Conservation (phyloP, 441 rosid genomes). For the Populus hybrid region DNA sequence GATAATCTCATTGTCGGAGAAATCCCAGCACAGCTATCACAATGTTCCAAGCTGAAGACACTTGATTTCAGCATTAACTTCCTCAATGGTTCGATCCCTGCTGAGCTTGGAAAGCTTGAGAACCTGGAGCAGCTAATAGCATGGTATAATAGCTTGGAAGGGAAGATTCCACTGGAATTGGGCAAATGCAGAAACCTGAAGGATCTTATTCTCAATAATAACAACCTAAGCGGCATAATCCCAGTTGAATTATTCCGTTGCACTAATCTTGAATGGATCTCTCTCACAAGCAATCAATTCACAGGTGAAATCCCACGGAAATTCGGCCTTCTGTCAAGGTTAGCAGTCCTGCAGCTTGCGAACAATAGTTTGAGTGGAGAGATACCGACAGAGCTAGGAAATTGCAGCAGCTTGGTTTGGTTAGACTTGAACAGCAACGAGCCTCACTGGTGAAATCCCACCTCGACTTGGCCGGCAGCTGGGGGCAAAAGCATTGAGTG, state of each 20-base stretch:
- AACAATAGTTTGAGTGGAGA: conserved; percentile 84
- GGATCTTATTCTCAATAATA: conserved; percentile 83
- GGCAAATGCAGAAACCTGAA: conserved; percentile 70
- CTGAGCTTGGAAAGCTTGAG: conserved; percentile 65
- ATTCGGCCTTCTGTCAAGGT: conserved; percentile 58
- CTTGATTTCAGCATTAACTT: conserved; percentile 85
- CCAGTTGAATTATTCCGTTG: conserved; percentile 73
- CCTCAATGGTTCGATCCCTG: conserved; percentile 80
- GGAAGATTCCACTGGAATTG: conserved; percentile 64
- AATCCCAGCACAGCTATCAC: conserved; percentile 68
- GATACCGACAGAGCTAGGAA: conserved; percentile 84
- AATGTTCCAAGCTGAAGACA: conserved; percentile 62
- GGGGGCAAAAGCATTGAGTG: conserved; percentile 74
- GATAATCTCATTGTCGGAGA: conserved; percentile 74
- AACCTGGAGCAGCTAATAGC: conserved; percentile 89
- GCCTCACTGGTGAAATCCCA: conserved; percentile 88
- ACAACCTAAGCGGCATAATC: conserved; percentile 67
- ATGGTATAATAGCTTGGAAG: conserved; percentile 83
- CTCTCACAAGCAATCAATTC: conserved; percentile 77
- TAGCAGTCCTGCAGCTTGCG: conserved; percentile 88
- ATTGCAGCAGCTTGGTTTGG: conserved; percentile 90
- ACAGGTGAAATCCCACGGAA: conserved; percentile 64
- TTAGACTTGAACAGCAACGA: conserved; percentile 83
- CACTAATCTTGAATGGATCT: conserved; percentile 87
- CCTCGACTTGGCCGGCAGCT: conserved; percentile 84